These are phyloP conservation scores for Rhodomyrtus psidioides DNA, from an alignment of 441 rosid species.

Conservation along the genomic window DNA sequence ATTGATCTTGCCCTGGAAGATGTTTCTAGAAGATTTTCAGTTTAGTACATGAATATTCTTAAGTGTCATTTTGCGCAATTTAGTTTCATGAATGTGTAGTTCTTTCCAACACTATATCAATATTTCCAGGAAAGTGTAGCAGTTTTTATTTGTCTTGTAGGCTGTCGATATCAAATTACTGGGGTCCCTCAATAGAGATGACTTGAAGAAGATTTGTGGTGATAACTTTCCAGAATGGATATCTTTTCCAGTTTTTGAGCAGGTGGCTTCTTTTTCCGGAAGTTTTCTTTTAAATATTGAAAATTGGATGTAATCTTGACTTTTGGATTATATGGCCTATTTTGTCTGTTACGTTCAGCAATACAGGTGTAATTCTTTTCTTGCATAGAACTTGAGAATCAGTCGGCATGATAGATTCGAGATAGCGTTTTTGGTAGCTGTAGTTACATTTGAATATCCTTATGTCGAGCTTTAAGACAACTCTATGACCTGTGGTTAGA, in stretches of 20 bases:
- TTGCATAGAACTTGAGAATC: neutral
- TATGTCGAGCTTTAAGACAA: neutral
- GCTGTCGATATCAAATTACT: constrained; percentile 89
- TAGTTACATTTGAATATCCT: neutral
- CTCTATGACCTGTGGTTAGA: neutral
- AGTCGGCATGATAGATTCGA: neutral
- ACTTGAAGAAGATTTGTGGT: constrained; percentile 90
- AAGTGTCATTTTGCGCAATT: neutral
- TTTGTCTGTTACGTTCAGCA: neutral
- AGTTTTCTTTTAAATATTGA: neutral
- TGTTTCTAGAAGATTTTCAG: neutral
- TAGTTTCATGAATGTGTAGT: neutral
- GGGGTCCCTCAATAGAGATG: constrained; percentile 81
- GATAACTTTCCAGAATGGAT: constrained; percentile 96
- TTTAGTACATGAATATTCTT: neutral
- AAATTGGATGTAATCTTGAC: neutral
- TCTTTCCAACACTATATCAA: neutral
- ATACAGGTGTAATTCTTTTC: neutral
- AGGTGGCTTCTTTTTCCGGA: constrained; percentile 29
- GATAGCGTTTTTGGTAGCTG: neutral
- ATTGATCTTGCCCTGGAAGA: neutral
- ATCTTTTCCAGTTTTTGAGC: constrained; percentile 93
- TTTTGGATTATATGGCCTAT: neutral
- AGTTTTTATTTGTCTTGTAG: constrained; percentile 25
- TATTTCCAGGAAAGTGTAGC: neutral